Evolutionary conservation across 257 asterid species (phyloP), one percentile per base, ranked within the genome.

Genomic region (Dorcoceras hygrometricum): DNA sequence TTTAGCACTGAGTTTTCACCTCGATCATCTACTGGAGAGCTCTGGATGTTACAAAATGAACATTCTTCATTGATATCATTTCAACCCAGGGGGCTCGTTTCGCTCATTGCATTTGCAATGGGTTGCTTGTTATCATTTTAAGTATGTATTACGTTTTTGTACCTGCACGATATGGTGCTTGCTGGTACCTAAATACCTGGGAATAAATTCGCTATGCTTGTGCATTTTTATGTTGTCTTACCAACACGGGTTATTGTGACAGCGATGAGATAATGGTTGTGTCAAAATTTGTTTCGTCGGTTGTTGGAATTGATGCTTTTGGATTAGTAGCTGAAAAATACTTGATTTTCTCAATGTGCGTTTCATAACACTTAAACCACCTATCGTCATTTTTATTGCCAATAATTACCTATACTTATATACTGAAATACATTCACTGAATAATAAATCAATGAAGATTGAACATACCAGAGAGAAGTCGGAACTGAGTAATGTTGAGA

Each of bases 1-100:
- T 32, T 55, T 55, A 25, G 67, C 57, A 57, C 57, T 34, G 50
- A 48, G 22, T 23, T 53, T 19, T 20, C 8, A n/a, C 31, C 66
- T 48, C 4, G 12, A 10, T 34, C 54, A n/a, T 34, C 53, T 5
- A 61, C 54, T 4, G 54, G 54, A 46, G 22, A 14, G 8, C 8
- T 14, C 20, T 14, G 7, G 8, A 46, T 16, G 53, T 16, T 46
- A 46, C 54, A 16, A 8, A 46, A 46, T 16, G 54, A 46, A 46
- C 54, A 16, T 46, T 46, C 7, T 46, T 18, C 20, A 46, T 46
- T 46, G 1, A 14, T 46, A 16, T 46, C 1, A 46, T 46, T 46
- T 46, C 54, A 46, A 46, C 0, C 22, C 16, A 8, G 22, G 50
- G 22, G 54, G 8, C 3, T 1, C 0, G 22, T 14, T 3, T 8